Percentiles rank a stretch among this genome's conserved stretches.
phyloP scores from a whole-genome alignment of 106 monocot species.

The Allium fistulosum region DNA sequence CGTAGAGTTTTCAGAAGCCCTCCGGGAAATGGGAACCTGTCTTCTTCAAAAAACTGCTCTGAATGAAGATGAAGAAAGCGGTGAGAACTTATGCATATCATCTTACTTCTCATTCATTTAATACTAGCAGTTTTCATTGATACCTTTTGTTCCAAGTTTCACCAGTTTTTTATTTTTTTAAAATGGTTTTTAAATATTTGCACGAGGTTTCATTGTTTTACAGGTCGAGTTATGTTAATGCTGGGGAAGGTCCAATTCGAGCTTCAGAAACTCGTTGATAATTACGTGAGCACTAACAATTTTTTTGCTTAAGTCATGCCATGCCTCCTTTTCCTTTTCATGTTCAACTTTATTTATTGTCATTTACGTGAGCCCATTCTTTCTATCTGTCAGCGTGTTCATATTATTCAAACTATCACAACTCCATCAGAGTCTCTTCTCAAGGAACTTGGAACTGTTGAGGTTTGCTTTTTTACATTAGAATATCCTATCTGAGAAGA shows the following conservation, averaged over 20 bases:
- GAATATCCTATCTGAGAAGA: not conserved
- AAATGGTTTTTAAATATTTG: not conserved
- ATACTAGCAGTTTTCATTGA: not conserved
- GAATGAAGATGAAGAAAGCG: constrained; percentile 72
- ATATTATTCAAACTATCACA: constrained; percentile 60
- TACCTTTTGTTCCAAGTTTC: not conserved
- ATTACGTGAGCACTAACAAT: constrained; percentile 37
- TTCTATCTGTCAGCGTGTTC: constrained; percentile 39
- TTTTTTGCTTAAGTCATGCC: too few species aligned
- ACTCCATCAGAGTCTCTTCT: constrained; percentile 73
- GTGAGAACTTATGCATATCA: constrained; percentile 23
- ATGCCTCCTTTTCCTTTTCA: too few species aligned
- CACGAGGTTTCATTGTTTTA: not conserved
- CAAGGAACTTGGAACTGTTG: constrained; percentile 67
- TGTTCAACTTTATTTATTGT: too few species aligned
- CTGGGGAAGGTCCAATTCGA: constrained; percentile 60
- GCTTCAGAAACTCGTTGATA: constrained; percentile 67
- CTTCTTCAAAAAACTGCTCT: constrained; percentile 61
- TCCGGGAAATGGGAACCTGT: constrained; percentile 69
- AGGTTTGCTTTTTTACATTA: constrained; percentile 32
- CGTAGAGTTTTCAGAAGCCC: constrained; percentile 77
- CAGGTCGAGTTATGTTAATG: constrained; percentile 48
- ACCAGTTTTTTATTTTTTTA: not conserved
- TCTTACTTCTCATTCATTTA: not conserved
- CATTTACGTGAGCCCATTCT: too few species aligned